These are phyloP conservation scores for Trichosanthes truncata DNA, from an alignment of 306 rosid genomes.

Conservation along the genomic window DNA sequence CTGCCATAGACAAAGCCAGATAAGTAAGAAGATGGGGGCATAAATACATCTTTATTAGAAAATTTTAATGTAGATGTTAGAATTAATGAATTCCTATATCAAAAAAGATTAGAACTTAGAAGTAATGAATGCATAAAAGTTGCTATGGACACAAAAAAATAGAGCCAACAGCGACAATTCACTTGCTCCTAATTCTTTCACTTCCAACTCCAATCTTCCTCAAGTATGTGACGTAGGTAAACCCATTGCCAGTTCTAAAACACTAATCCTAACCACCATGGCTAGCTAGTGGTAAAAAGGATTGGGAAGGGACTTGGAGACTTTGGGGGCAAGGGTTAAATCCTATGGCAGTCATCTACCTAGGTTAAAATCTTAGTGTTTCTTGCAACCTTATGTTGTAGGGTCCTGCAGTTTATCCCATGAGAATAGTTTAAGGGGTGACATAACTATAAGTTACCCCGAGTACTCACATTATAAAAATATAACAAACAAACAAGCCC, in stretches of 20 bases:
- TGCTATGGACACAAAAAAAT: neutral
- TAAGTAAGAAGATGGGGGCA: constrained; percentile 11
- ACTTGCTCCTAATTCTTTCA: neutral
- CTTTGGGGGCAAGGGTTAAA: neutral
- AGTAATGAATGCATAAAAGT: neutral
- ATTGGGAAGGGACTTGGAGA: neutral
- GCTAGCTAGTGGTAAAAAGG: neutral
- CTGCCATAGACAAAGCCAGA: constrained; percentile 26
- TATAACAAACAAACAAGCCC: neutral
- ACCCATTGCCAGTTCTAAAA: neutral
- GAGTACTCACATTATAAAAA: neutral
- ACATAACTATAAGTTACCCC: neutral
- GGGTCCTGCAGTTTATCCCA: neutral
- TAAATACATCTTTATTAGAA: neutral
- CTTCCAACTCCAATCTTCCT: neutral
- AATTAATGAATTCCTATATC: neutral
- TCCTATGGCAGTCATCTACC: neutral
- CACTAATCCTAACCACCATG: neutral
- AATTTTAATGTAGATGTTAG: neutral
- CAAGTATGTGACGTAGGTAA: neutral
- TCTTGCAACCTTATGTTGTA: neutral
- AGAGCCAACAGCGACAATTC: neutral
- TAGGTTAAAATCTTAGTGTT: neutral
- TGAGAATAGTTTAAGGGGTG: neutral
- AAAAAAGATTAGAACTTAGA: neutral